Conservation (phyloP, 768 basidiomycete genomes). For the Mycena pura region DNA sequence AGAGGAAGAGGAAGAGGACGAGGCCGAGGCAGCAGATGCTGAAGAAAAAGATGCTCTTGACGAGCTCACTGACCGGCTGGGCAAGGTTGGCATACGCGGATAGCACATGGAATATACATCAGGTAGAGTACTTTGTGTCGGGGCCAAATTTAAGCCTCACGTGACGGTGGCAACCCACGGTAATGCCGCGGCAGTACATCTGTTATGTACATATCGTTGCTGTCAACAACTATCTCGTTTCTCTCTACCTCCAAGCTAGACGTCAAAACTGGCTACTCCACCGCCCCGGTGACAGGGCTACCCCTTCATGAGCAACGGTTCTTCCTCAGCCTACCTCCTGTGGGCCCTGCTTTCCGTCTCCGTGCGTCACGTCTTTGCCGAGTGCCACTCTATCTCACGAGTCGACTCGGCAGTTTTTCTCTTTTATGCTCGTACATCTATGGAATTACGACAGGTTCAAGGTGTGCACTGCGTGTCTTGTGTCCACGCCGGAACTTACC, state of each 20-base stretch:
- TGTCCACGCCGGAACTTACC: not conserved
- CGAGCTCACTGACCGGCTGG: constrained; percentile 69
- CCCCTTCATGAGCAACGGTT: constrained; percentile 70
- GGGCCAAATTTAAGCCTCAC: too few species aligned
- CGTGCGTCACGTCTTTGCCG: constrained; percentile 52
- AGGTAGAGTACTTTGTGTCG: too few species aligned
- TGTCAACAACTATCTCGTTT: constrained; percentile 26
- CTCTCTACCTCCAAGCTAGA: not conserved
- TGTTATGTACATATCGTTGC: constrained; percentile 4
- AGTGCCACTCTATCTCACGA: constrained; percentile 3
- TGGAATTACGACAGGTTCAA: constrained; percentile 82
- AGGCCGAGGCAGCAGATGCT: constrained; percentile 36
- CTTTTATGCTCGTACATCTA: constrained; percentile 75
- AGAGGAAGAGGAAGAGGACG: constrained; percentile 43
- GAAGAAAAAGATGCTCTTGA: constrained; percentile 48
- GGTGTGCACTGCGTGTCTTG: not conserved
- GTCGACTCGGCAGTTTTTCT: constrained; percentile 57
- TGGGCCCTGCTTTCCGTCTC: constrained; percentile 76
- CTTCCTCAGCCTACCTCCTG: constrained; percentile 74
- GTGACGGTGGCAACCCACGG: too few species aligned
- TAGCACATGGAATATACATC: not conserved
- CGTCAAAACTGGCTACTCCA: constrained; percentile 39
- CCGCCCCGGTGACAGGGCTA: constrained; percentile 24
- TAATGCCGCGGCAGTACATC: too few species aligned
- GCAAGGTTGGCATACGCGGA: constrained; percentile 54